Conservation (phyloP, 2,329 filamentous ascomycete species). For the Salinomyces thailandicus region DNA sequence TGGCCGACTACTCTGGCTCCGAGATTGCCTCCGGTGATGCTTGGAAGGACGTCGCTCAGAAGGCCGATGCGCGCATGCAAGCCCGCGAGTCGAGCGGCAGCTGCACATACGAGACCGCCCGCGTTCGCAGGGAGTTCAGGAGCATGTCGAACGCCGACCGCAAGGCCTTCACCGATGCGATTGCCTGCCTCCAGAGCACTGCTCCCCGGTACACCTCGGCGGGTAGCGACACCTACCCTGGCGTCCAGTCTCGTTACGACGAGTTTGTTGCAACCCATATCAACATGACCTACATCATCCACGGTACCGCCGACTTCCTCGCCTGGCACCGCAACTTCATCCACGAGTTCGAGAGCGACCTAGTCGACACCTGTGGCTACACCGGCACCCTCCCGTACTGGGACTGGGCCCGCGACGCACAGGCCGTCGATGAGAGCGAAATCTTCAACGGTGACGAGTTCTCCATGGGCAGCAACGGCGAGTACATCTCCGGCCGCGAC, state of each 20-base stretch:
- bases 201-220: slow-evolving; percentile 13
- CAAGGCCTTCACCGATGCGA: slow-evolving; percentile 22
- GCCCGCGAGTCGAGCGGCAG: slow-evolving; percentile 8
- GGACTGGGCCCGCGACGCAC: slow-evolving; percentile 20
- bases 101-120: slow-evolving; percentile 17
- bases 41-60: slow-evolving; percentile 16
- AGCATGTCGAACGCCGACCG: slow-evolving; percentile 5
- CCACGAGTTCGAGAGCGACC: slow-evolving; percentile 33
- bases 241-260: slow-evolving; percentile 20
- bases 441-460: slow-evolving; percentile 46
- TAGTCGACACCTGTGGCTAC: slow-evolving; percentile 34
- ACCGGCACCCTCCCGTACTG: slow-evolving; percentile 29
- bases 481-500: slow-evolving; percentile 15
- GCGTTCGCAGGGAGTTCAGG: slow-evolving; percentile 15
- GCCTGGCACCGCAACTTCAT: slow-evolving; percentile 35
- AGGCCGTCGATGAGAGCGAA: slow-evolving; percentile 30
- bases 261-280: slow-evolving; percentile 24
- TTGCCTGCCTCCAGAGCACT: slow-evolving; percentile 18
- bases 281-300: slow-evolving; percentile 23
- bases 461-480: slow-evolving; percentile 25
- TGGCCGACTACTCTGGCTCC: slow-evolving; percentile 12
- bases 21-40: slow-evolving; percentile 20
- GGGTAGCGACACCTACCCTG: slow-evolving; percentile 15
- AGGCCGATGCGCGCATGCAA: slow-evolving; percentile 17
- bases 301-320: slow-evolving; percentile 23